These are phyloP conservation scores for Pichia sp. DNA, from an alignment of 1,139 yeast genomes.

Conservation along the genomic window DNA sequence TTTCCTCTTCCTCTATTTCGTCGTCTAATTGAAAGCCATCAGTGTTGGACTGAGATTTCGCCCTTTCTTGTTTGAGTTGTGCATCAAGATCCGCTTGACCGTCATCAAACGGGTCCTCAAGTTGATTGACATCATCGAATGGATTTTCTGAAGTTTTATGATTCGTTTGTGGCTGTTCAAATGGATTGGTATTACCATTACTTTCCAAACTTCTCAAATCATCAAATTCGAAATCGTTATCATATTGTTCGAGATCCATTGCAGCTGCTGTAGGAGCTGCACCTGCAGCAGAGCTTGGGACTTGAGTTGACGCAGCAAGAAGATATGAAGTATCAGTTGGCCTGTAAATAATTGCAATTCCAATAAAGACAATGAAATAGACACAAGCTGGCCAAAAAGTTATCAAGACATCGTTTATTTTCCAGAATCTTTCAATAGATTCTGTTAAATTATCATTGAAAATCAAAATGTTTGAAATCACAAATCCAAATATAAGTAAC, in stretches of 20 bases:
- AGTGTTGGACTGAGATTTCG: slow-evolving; percentile 14
- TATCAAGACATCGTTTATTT: slow-evolving; percentile 75
- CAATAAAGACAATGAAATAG: slow-evolving; percentile 75
- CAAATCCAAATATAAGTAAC: slow-evolving; percentile 55
- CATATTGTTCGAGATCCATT: slow-evolving; percentile 34
- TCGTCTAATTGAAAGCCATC: slow-evolving; percentile 25
- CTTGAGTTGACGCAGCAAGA: slow-evolving; percentile 90
- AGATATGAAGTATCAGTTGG: slow-evolving; percentile 94
- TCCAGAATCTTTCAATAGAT: slow-evolving; percentile 85
- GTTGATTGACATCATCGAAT: slow-evolving; percentile 21
- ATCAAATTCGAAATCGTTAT: slow-evolving; percentile 62
- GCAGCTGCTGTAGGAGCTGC: slow-evolving; percentile 62
- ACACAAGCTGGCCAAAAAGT: slow-evolving; percentile 96
- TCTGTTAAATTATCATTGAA: slow-evolving; percentile 70
- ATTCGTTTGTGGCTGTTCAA: slow-evolving; percentile 18
- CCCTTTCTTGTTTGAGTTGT: slow-evolving; percentile 19
- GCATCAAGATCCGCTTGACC: slow-evolving; percentile 19
- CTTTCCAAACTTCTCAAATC: slow-evolving; percentile 51
- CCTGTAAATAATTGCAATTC: slow-evolving; percentile 90
- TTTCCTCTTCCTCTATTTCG: slow-evolving; percentile 22
- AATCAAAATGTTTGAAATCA: slow-evolving; percentile 62
- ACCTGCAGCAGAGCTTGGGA: slow-evolving; percentile 71
- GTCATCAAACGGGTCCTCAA: slow-evolving; percentile 14
- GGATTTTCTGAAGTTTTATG: slow-evolving; percentile 18
- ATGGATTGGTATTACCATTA: slow-evolving; percentile 28